Conservation (phyloP, 306 rosid genomes). For the Comarum palustre region DNA sequence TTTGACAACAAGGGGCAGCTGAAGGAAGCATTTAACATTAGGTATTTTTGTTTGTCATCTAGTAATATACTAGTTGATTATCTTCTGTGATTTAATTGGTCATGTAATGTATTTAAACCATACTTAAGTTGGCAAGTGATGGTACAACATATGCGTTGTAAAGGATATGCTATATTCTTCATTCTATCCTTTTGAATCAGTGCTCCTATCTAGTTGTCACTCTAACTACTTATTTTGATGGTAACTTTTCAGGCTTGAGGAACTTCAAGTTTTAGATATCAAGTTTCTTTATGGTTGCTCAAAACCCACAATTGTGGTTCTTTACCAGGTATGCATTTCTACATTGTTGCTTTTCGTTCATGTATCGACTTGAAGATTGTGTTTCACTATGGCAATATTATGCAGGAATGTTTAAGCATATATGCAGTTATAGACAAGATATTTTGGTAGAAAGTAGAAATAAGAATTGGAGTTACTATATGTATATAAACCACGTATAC, state of each 20-base stretch:
- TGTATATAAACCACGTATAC: not conserved
- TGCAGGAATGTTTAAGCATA: not conserved
- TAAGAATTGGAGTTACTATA: not conserved
- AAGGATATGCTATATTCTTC: not conserved
- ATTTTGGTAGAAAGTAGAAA: not conserved
- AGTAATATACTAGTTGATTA: conserved; percentile 10
- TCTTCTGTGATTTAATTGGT: conserved; percentile 4
- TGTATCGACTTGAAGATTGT: not conserved
- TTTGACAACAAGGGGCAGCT: conserved; percentile 95
- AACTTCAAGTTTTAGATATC: conserved; percentile 96
- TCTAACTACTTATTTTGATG: conserved; percentile 10
- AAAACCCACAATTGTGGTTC: conserved; percentile 96
- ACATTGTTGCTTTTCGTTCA: not conserved
- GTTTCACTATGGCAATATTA: not conserved
- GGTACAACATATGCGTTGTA: not conserved
- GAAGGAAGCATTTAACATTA: conserved; percentile 94
- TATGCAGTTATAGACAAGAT: not conserved
- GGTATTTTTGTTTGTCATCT: conserved; percentile 44
- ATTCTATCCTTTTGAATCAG: not conserved
- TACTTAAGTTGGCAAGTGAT: conserved; percentile 7
- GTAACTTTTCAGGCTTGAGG: conserved; percentile 84
- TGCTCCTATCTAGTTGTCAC: not conserved
- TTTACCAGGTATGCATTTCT: conserved; percentile 62
- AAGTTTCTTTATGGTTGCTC: conserved; percentile 94
- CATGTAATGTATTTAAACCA: conserved; percentile 12